Base-by-base conservation (phyloP, 805 yeast genomes). In the Monosporozyma aerobia region DNA sequence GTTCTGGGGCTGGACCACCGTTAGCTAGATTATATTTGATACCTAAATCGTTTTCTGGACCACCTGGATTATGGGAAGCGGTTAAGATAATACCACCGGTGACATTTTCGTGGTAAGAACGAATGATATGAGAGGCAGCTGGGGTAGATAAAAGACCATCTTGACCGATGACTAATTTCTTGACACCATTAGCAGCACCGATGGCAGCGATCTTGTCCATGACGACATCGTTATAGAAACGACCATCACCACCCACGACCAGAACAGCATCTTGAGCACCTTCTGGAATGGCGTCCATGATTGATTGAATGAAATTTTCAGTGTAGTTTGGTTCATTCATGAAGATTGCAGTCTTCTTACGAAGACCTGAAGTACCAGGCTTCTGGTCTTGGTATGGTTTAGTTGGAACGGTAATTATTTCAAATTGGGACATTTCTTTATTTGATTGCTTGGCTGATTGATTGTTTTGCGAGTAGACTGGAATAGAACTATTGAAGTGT, bases 1-100 rank as follows among this genome's bases (percentile, higher is more conserved):
- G 73, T 69, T 92, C 99, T 11, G 99, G 99, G 10, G 98, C 98
- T 44, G 99, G 99, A 2, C 97, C 99, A 59, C 99, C 99, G 66
- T 92, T 92, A 57, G 87, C 80, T 69, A 94, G 75, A 70, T 92
- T 94, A 75, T 94, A 94, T 74, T 92, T 92, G 75, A 92, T 92
- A 52, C 99, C 99, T 67, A 90, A 77, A 68, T 92, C 99, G 58
- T 87, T 83, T 29, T 77, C 72, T 53, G 96, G 96, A 8, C 98
- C 97, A 68, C 99, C 99, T 16, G 99, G 99, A 71, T 92, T 92
- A 71, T 92, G 99, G 25, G 95, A 85, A 2, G 98, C 98, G 8
- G 99, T 92, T 64, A 92, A 76, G 59, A 94, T 88, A 71, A 92
- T 92, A 56, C 98, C 98, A 56, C 98, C 99, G 11, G 97, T 89